Conservation (phyloP, 2,329 filamentous ascomycete species). For the Scedosporium apiospermum region DNA sequence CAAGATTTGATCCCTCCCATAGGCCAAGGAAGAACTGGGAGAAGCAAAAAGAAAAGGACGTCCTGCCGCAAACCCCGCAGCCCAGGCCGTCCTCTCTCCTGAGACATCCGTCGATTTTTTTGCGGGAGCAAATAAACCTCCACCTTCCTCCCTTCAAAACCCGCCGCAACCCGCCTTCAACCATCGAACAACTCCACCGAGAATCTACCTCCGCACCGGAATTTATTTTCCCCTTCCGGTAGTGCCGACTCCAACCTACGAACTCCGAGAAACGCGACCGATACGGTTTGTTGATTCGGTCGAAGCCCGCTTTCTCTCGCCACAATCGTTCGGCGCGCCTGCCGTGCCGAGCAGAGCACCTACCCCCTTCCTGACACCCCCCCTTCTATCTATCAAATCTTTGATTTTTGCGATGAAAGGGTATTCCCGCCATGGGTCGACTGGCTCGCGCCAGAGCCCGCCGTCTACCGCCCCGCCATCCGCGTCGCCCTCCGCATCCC, state of each 20-base stretch:
- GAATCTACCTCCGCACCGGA: not conserved
- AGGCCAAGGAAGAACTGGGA: not conserved
- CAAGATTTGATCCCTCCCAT: not conserved
- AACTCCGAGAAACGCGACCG: not conserved
- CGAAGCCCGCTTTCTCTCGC: not conserved
- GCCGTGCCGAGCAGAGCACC: not conserved
- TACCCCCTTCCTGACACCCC: not conserved
- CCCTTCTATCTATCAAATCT: not conserved
- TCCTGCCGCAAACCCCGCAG: constrained; percentile 3
- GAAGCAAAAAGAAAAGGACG: not conserved
- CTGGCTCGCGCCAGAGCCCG: not conserved
- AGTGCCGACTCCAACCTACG: constrained; percentile 1
- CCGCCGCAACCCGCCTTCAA: constrained; percentile 10
- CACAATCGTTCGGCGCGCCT: not conserved
- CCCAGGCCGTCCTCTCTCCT: not conserved
- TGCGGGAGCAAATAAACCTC: not conserved
- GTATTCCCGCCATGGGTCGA: constrained; percentile 3
- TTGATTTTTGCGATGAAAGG: not conserved
- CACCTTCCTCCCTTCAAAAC: constrained; percentile 8
- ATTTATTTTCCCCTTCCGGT: not conserved
- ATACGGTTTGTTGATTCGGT: too few relatives aligned
- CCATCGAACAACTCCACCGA: constrained; percentile 2
- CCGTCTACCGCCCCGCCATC: not conserved
- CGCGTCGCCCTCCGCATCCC: constrained; percentile 1
- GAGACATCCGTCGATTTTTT: not conserved